Base-by-base conservation (phyloP, 2,329 filamentous ascomycete species). In the Colletotrichum godetiae region DNA sequence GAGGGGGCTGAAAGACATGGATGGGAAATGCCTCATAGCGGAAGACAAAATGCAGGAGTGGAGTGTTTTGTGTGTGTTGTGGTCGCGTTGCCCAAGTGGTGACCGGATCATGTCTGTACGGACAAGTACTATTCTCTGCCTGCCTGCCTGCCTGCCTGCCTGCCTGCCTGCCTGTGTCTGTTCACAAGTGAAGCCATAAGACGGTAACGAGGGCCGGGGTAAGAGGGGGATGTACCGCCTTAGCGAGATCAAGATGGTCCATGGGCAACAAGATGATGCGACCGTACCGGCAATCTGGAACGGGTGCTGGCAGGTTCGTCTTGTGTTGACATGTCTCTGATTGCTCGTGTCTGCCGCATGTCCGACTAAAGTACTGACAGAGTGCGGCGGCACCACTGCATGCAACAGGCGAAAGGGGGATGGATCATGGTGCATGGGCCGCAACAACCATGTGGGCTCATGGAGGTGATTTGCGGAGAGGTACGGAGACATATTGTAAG, bases 11-110 rank as follows among this genome's bases (percentile, higher is more conserved):
- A 66, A 64, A 71, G 70, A 65, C 70, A 73, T 70, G 67, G 71
- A 73, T 53, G 60, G 56, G 71, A 73, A 73, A 73, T 73, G 71
- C 71, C 71, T 73, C 71, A 73, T 73, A 73, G 71, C 60, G 53
- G 29, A 67, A 59, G 29, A 35, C 63, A 59, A 67, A 63, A 27
- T 49, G 15, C 52, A 27, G 15, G 35, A 73, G 71, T 73, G 71
- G 71, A 65, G 67, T 66, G 71, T 42, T 42, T 42, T 27, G 27
- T 27, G 37, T 42, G 37, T 42, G 37, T 22, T 22, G 58, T 70
- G 58, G 60, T 37, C 52, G 58, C 49, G 68, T 71, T 61, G 67
- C 57, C 60, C 63, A 66, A 46, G 42, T 60, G 63, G 68, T 67
- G 68, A 61, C 63, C 67, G 68, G 66, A 60, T 73, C 55, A 64